Evolutionary conservation across 345 rosid species (phyloP).

Genomic region (Pugionium cornutum): DNA sequence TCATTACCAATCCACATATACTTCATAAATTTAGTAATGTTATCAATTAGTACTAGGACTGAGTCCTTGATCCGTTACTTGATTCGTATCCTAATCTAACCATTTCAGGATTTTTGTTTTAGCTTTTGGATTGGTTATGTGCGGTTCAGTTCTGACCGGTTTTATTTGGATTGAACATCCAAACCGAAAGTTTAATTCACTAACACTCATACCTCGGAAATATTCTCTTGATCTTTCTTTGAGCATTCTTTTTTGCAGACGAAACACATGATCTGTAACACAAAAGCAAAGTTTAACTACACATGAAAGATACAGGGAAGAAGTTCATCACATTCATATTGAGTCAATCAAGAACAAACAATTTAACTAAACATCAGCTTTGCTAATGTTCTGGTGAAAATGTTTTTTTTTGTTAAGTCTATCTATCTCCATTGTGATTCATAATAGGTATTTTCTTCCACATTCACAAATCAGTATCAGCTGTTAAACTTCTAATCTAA

Average conservation of each 20-base stretch:
- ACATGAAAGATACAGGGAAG: background rate
- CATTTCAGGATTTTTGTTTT: too few species aligned
- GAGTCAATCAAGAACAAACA: background rate
- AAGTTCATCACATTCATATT: background rate
- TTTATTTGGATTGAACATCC: too few species aligned
- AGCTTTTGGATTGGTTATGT: too few species aligned
- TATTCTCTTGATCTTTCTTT: constrained; percentile 48
- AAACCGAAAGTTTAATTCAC: background rate
- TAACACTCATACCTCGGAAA: constrained; percentile 55
- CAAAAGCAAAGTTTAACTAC: background rate
- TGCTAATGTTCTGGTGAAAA: too few species aligned
- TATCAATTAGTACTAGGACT: too few species aligned
- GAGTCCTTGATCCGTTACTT: too few species aligned
- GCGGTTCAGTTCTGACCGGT: too few species aligned
- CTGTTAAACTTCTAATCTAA: background rate
- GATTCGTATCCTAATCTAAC: too few species aligned
- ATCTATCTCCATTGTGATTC: background rate
- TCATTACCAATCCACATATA: background rate
- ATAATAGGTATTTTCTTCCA: background rate
- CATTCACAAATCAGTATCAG: background rate
- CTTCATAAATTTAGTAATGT: too few species aligned
- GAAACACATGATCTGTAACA: constrained; percentile 64
- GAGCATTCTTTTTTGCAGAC: constrained; percentile 57
- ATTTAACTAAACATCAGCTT: too few species aligned
- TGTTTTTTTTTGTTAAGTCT: background rate